Evolutionary conservation across 306 rosid species (phyloP), one percentile per base, ranked within the genome.

Genomic region (Ormosia semicastrata): DNA sequence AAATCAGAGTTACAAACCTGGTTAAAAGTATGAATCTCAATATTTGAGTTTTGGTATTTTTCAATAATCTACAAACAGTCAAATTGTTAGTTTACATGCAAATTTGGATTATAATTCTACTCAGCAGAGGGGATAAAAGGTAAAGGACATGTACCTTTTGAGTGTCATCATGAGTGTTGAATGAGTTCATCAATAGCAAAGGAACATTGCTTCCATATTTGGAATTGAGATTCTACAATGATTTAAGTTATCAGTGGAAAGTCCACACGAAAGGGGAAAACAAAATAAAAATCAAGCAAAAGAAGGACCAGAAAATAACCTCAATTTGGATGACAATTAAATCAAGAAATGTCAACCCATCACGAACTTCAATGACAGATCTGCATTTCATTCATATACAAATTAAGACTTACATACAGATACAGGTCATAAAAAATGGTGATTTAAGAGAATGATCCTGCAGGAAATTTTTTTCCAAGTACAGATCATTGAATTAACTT

Each of bases 91-190:
- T 34, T 64, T 64, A 56, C 29, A 13, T 3, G 63, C 10, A 62
- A 80, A 44, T 53, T 62, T 5, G 14, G 39, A 63, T 24, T 33
- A 79, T 32, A 66, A 52, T 66, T 64, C 52, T 44, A 34, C 29
- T 12, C 60, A 54, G 79, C 17, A 18, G 41, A 70, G 32, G 66
- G 71, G 36, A 39, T 24, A 39, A 82, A 79, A 71, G 54, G 67
- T 30, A 66, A 41, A 76, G 17, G 30, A 5, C 56, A 50, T 40
- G 13, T 66, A 95, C 98, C 97, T 89, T 92, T 17, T 76, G 91
- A 56, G 99, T 95, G 82, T 95, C 96, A 39, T 95, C 99, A 79
- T 95, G 96, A 75, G 99, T 95, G 88, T 93, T 92, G 91, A 95
- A 95, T n/a, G 99, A 95, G 86, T 95, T 95, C 98, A 95, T 95